Base-by-base conservation (phyloP, 805 yeast species). In the Yarrowia divulgata region DNA sequence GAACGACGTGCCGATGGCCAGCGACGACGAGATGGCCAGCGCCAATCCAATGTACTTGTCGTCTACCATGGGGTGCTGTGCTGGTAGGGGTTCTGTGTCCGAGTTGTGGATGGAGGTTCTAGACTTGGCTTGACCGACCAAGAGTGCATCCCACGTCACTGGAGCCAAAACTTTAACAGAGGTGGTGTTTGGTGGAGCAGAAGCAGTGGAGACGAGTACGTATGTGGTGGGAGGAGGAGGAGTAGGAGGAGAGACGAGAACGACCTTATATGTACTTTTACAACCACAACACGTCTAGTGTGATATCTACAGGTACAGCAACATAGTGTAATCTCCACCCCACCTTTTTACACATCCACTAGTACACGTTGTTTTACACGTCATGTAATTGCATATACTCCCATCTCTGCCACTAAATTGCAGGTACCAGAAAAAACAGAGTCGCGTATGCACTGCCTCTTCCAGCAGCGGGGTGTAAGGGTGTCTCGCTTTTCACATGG, bases 31-130 rank as follows among this genome's bases (percentile, higher is more conserved):
- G 79, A 92, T 88, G 69, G 97, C 97, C 73, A 92, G 84, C 14
- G 92, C 93, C 70, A 92, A 85, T 23, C 97, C 97, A 71, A 92
- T 90, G 77, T 90, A 92, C 77, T 93, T 92, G 72, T 92, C 97
- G 74, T 54, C 96, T 76, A 90, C 78, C 66, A 60, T 60, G 66
- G 54, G 12, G 54, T 32, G 54, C 39, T 32, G n/a, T 39, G 14
- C 16, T 3, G 52, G 32, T 8, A 35, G 32, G 9, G 52, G 34
- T 23, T 4, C 34, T 23, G 52, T 45, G 32, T 19, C 14, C 5
- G 49, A 1, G 29, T 23, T 2, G 2, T 23, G 9, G 49, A 45
- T 45, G 49, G 49, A 45, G 49, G 3, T 43, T 23, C 29, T 23
- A 23, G 29, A 23, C 29, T 4, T 23, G 29, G 4, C 29, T 23